Evolutionary conservation across 805 yeast species (phyloP).

Genomic region (Diddensiella caesifluorescens): DNA sequence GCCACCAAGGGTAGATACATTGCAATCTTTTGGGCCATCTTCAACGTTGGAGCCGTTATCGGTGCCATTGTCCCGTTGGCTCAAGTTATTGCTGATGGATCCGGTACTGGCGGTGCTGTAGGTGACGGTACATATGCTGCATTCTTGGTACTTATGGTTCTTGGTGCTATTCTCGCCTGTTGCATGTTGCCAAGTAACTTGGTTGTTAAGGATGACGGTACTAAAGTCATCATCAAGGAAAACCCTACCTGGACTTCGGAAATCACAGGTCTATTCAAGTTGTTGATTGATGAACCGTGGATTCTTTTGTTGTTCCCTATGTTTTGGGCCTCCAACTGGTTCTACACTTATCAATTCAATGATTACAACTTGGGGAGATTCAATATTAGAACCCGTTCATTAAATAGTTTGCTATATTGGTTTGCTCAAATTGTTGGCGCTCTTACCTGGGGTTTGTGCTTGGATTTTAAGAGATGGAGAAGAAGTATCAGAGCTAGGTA

Average conservation of each 20-base stretch:
- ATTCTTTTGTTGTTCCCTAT: slow-evolving; percentile 52
- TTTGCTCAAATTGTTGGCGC: slow-evolving; percentile 54
- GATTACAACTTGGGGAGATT: slow-evolving; percentile 50
- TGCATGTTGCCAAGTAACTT: slow-evolving; percentile 43
- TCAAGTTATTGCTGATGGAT: slow-evolving; percentile 36
- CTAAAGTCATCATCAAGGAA: slow-evolving; percentile 40
- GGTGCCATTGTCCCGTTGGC: slow-evolving; percentile 55
- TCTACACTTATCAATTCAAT: slow-evolving; percentile 58
- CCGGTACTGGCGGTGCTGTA: slow-evolving; percentile 35
- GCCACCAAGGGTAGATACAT: slow-evolving; percentile 46
- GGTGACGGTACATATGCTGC: slow-evolving; percentile 51
- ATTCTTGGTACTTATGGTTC: slow-evolving; percentile 45
- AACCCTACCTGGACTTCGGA: slow-evolving; percentile 44
- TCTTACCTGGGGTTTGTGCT: slow-evolving; percentile 39
- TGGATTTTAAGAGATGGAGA: slow-evolving; percentile 40
- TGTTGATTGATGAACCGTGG: slow-evolving; percentile 39
- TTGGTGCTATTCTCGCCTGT: slow-evolving; percentile 41
- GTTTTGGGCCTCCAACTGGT: slow-evolving; percentile 60
- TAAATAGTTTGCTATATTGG: slow-evolving; percentile 59
- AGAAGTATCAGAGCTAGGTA: slow-evolving; percentile 43
- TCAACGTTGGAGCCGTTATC: slow-evolving; percentile 55
- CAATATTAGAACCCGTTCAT: slow-evolving; percentile 53
- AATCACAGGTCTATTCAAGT: slow-evolving; percentile 35
- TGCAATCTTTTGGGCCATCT: slow-evolving; percentile 52
- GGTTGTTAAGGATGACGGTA: slow-evolving; percentile 46